A percentile compares a stretch with the other conserved stretches of the same genome.
Evolutionary conservation across 176 grass and related monocot species (phyloP).

Genomic region (Panicum miliaceum): DNA sequence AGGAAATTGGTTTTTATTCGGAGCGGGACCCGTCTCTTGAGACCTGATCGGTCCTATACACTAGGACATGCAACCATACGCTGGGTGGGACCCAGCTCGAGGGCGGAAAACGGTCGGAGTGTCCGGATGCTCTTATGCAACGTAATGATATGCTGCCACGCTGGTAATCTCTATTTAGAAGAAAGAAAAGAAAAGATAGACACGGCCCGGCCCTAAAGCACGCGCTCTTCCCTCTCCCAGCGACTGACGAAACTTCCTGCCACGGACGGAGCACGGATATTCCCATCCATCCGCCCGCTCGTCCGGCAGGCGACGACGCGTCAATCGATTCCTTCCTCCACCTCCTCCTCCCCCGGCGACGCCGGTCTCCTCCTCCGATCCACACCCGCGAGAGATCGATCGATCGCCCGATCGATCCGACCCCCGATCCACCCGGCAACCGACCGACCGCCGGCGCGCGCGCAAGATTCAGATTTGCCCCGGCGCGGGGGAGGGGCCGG

Average conservation of each 20-base stretch:
- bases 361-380: background rate
- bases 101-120: no score
- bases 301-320: slow-evolving; percentile 18
- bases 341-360: background rate
- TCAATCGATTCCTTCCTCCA: background rate
- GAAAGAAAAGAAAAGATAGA: no score
- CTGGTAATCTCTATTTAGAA: no score
- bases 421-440: background rate
- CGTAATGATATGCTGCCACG: no score
- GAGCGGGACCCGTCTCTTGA: no score
- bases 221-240: background rate
- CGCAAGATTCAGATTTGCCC: slow-evolving; percentile 43
- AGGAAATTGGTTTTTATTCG: no score
- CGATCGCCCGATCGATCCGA: background rate
- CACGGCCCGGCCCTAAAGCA: background rate
- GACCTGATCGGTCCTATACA: no score
- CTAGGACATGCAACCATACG: no score
- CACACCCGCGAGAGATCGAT: background rate
- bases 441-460: slow-evolving; percentile 21
- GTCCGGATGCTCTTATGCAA: no score
- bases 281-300: slow-evolving; percentile 5
- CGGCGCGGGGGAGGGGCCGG: background rate
- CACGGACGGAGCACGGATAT: background rate
- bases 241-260: background rate
- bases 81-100: no score